Percentiles rank a stretch among this genome's conserved stretches.
phyloP scores from a whole-genome alignment of 2,329 filamentous ascomycete genomes.

The Cytospora chrysosperma region DNA sequence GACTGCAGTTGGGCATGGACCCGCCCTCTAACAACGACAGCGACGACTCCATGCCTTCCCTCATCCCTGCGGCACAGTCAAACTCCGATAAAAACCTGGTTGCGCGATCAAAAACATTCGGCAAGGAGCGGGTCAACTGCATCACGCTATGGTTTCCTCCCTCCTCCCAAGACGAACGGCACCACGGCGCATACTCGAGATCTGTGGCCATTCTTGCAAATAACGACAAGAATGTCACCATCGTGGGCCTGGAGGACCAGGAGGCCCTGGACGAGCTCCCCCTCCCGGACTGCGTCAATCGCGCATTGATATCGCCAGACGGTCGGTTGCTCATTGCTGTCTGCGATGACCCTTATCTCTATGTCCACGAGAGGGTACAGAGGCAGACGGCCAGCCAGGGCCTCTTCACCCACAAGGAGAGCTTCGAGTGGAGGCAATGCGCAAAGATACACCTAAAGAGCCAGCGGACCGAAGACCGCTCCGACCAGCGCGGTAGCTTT shows the following conservation, averaged over 20 bases:
- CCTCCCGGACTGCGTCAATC: slow-evolving; percentile 86
- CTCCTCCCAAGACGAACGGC: slow-evolving; percentile 35
- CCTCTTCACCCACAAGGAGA: slow-evolving; percentile 29
- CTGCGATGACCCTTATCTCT: slow-evolving; percentile 82
- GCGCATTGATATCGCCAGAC: slow-evolving; percentile 89
- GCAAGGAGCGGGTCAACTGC: slow-evolving; percentile 64
- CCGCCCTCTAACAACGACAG: slow-evolving; percentile 25
- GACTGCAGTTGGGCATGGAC: slow-evolving; percentile 15
- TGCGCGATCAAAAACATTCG: slow-evolving; percentile 53
- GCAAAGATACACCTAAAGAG: slow-evolving; percentile 57
- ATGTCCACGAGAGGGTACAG: slow-evolving; percentile 67
- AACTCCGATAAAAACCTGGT: slow-evolving; percentile 45
- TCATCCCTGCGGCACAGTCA: slow-evolving; percentile 22
- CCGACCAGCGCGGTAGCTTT: slow-evolving; percentile 67
- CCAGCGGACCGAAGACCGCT: slow-evolving; percentile 53
- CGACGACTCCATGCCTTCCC: slow-evolving; percentile 32
- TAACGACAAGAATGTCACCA: slow-evolving; percentile 84
- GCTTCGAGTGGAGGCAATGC: slow-evolving; percentile 52
- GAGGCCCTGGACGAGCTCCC: slow-evolving; percentile 68
- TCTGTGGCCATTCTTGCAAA: slow-evolving; percentile 76
- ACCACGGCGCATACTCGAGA: slow-evolving; percentile 43
- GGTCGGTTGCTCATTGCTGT: slow-evolving; percentile 78
- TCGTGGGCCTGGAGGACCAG: slow-evolving; percentile 71
- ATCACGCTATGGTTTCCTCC: slow-evolving; percentile 61
- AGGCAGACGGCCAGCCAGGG: slow-evolving; percentile 34